Evolutionary conservation across 2,329 filamentous ascomycete genomes (phyloP).

Genomic region (Exophiala oligosperma): DNA sequence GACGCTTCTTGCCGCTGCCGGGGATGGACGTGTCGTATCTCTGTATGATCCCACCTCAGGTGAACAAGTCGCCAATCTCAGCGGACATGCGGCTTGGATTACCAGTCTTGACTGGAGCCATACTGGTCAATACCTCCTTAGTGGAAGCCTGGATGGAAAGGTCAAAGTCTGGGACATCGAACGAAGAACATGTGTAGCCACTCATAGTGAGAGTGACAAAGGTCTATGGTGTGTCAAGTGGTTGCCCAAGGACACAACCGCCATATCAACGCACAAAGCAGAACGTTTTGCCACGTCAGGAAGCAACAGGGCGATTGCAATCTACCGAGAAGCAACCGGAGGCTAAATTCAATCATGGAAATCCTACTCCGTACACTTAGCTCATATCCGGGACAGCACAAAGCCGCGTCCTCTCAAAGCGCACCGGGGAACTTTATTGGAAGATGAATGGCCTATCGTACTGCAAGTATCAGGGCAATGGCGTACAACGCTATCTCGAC

Average conservation of each 20-base stretch:
- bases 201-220: conserved; percentile 86
- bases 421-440: too few relatives aligned
- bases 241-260: conserved; percentile 66
- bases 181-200: conserved; percentile 79
- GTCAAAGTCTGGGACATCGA: conserved; percentile 96
- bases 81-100: conserved; percentile 82
- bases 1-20: conserved; percentile 82
- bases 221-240: conserved; percentile 81
- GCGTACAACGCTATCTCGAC: too few relatives aligned
- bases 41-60: conserved; percentile 91
- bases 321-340: conserved; percentile 83
- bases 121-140: conserved; percentile 87
- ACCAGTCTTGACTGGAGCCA: conserved; percentile 90
- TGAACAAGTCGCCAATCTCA: conserved; percentile 84
- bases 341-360: conserved; percentile 37
- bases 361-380: background rate
- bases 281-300: conserved; percentile 79
- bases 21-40: conserved; percentile 83
- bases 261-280: conserved; percentile 39
- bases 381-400: too few relatives aligned
- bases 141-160: conserved; percentile 87
- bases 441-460: too few relatives aligned
- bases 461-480: too few relatives aligned
- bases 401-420: too few relatives aligned
- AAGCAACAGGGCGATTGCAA: conserved; percentile 71